phyloP scores from a whole-genome alignment of 306 rosid species.

The Malus domestica region DNA sequence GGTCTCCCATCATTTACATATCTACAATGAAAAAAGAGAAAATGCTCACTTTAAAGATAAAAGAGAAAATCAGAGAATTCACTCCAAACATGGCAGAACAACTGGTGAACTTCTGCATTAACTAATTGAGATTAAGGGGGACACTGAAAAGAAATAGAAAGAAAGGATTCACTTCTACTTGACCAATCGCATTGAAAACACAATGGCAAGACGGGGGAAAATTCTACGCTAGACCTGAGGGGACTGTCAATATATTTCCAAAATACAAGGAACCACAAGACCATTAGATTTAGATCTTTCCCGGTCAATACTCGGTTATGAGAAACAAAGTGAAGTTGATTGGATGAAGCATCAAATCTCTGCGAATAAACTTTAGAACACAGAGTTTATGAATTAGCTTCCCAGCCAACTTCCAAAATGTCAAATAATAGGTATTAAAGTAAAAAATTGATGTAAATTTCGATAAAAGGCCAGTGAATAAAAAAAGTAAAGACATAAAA shows the following conservation, averaged over 20 bases:
- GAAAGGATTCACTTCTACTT: not conserved
- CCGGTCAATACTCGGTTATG: not conserved
- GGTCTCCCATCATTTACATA: conserved; percentile 93
- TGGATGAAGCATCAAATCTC: not conserved
- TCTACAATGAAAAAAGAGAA: conserved; percentile 37
- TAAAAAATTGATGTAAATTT: not conserved
- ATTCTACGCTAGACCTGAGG: not conserved
- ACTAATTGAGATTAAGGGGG: not conserved
- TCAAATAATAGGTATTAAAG: not conserved
- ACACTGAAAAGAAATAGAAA: not conserved
- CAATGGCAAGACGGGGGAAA: not conserved
- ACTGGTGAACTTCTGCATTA: not conserved
- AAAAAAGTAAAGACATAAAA: not conserved
- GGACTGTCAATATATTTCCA: not conserved
- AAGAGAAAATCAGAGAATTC: not conserved
- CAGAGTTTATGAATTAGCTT: not conserved
- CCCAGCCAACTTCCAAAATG: not conserved
- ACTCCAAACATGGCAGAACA: not conserved
- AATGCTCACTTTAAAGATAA: not conserved
- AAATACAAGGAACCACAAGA: not conserved
- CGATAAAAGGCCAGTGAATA: not conserved
- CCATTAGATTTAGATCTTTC: not conserved
- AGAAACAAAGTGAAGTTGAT: not conserved
- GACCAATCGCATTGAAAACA: not conserved
- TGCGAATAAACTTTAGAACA: not conserved